A percentile compares a stretch with the other conserved stretches of the same genome.
phyloP scores from a whole-genome alignment of 768 basidiomycete genomes.

The Tylopilus cervinicoccineus region DNA sequence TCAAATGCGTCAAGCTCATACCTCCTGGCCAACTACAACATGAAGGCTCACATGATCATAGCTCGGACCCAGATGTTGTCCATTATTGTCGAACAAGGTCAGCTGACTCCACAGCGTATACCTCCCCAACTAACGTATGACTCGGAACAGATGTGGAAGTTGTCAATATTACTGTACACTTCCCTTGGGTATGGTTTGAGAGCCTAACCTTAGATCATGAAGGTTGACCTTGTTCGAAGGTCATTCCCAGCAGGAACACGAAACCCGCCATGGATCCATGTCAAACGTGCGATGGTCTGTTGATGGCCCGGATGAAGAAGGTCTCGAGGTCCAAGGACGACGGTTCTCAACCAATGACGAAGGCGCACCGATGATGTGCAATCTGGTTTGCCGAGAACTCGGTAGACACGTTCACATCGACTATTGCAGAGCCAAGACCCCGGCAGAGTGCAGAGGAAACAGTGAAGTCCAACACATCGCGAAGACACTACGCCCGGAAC shows the following conservation, averaged over 20 bases:
- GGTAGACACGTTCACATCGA: constrained; percentile 55
- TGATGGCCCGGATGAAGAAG: constrained; percentile 45
- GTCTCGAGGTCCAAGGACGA: constrained; percentile 48
- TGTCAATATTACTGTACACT: constrained; percentile 59
- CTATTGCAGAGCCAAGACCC: constrained; percentile 42
- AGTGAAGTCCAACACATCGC: constrained; percentile 44
- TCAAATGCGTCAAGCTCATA: constrained; percentile 47
- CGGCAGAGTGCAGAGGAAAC: constrained; percentile 34
- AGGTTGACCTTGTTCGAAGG: constrained; percentile 23
- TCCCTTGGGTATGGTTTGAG: constrained; percentile 38
- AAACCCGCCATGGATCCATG: constrained; percentile 61
- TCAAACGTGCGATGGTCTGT: constrained; percentile 51
- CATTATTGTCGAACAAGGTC: constrained; percentile 53
- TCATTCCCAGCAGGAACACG: constrained; percentile 54
- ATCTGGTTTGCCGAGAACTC: constrained; percentile 45
- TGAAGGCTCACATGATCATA: constrained; percentile 47
- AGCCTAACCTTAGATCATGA: not conserved
- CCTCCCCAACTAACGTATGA: constrained; percentile 1
- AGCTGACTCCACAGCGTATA: constrained; percentile 1
- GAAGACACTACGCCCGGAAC: constrained; percentile 40
- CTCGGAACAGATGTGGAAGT: constrained; percentile 44
- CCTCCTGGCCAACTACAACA: constrained; percentile 40
- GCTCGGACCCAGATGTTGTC: constrained; percentile 36
- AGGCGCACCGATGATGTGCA: constrained; percentile 63
- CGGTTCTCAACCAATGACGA: constrained; percentile 50